Evolutionary conservation across 768 basidiomycete genomes (phyloP), one percentile per base, ranked within the genome.

Genomic region (Kwoniella pini): DNA sequence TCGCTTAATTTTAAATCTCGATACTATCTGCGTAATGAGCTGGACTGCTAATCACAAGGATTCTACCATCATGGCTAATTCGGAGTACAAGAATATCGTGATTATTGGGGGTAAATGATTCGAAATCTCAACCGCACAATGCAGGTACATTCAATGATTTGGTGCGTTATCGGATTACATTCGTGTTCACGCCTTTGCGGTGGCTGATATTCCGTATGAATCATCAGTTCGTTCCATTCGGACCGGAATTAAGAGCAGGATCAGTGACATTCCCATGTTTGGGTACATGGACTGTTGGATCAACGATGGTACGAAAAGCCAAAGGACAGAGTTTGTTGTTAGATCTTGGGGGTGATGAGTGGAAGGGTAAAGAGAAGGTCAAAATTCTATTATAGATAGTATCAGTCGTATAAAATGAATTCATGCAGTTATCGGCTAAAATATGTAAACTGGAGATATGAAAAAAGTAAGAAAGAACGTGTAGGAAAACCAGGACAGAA

Each of bases 261-360:
- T 52, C 54, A 1, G 11, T 69, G 44, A 68, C 62, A 9, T 21
- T 73, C 1, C 65, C 64, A 6, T 42, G 93, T 80, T 92, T 97
- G 88, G 94, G 95, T 80, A 92, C 91, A 24, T 75, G 93, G 57
- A 89, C 87, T n/a, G 88, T 87, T 22, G 91, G 91, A 10, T 86
- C 86, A 89, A 91, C 93, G 72, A 93, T 95, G 91, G 83, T 93
- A 30, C 94, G 95, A 79, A 88, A 88, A 3, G 87, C 91, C 2
- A 90, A 89, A 0, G 92, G 91, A 17, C 84, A 84, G 72, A 88
- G 90, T 59, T 92, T 95, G 89, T 79, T 84, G 60, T 89, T 96
- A 33, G 81, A 84, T 10, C 72, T 85, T 21, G 84, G 91, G 39
- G 78, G 82, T 62, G 87, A 91, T 2, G 79, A 87, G 86, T 77